A percentile compares a stretch with the other conserved stretches of the same genome.
Evolutionary conservation across 768 basidiomycete species (phyloP).

Genomic region (Cyclocybe cylindracea): DNA sequence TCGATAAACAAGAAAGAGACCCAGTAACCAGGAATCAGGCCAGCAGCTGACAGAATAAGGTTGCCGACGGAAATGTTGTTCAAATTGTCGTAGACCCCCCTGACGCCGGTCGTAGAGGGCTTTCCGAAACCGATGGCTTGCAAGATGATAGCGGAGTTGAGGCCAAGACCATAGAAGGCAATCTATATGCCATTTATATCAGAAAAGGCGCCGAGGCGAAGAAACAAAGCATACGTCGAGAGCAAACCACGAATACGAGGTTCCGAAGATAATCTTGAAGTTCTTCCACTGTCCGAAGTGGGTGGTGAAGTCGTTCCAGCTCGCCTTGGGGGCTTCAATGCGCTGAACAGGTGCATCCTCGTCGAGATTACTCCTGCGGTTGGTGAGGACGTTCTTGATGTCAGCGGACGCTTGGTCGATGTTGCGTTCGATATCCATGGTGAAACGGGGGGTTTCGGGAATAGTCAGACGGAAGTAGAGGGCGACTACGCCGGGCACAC

Average conservation of each 20-base stretch:
- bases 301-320: slow-evolving; percentile 60
- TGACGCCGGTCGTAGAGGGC: slow-evolving; percentile 31
- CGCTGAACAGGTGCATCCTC: slow-evolving; percentile 60
- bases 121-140: slow-evolving; percentile 73
- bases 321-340: slow-evolving; percentile 69
- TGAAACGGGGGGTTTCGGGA: slow-evolving; percentile 88
- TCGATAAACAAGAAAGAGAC: slow-evolving; percentile 68
- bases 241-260: slow-evolving; percentile 87
- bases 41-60: slow-evolving; percentile 72
- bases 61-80: slow-evolving; percentile 73
- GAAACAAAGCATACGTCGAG: slow-evolving; percentile 57
- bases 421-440: slow-evolving; percentile 91
- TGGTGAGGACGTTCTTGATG: slow-evolving; percentile 65
- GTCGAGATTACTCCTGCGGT: slow-evolving; percentile 47
- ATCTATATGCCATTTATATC: slow-evolving; percentile 43
- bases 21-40: slow-evolving; percentile 84
- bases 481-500: slow-evolving; percentile 76
- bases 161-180: slow-evolving; percentile 86
- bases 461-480: slow-evolving; percentile 94
- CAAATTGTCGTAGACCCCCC: slow-evolving; percentile 55
- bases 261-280: slow-evolving; percentile 75
- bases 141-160: slow-evolving; percentile 81
- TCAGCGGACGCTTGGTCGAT: slow-evolving; percentile 73
- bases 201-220: background rate
- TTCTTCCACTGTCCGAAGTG: slow-evolving; percentile 80